Conservation (phyloP, 257 asterid species). For the Cordia subcordata region DNA sequence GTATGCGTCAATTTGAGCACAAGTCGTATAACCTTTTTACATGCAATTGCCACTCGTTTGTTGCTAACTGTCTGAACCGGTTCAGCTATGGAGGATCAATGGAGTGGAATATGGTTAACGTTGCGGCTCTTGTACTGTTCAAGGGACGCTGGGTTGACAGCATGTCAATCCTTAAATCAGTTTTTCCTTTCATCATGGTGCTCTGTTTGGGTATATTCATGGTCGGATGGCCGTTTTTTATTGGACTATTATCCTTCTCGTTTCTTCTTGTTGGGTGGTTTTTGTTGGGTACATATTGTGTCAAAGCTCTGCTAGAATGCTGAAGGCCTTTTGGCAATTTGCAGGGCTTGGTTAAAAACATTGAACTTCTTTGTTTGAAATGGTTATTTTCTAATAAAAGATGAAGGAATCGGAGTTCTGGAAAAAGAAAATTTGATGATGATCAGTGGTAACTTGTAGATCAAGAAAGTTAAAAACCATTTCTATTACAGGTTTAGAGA, state of each 20-base stretch:
- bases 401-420: too few species aligned
- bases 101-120: conserved; percentile 84
- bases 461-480: too few species aligned
- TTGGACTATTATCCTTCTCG: conserved; percentile 59
- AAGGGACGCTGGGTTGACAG: conserved; percentile 75
- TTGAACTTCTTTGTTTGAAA: too few species aligned
- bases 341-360: too few species aligned
- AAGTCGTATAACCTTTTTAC: conserved; percentile 80
- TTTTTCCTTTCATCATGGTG: conserved; percentile 62
- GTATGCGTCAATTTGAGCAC: conserved; percentile 54
- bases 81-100: conserved; percentile 58
- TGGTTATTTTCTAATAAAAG: too few species aligned
- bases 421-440: too few species aligned
- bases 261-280: conserved; percentile 66
- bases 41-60: conserved; percentile 85
- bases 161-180: conserved; percentile 52
- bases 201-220: conserved; percentile 54
- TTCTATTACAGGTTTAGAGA: too few species aligned
- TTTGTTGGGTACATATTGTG: conserved; percentile 43
- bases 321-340: not conserved
- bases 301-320: conserved; percentile 49
- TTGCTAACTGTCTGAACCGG: conserved; percentile 70
- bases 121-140: conserved; percentile 55
- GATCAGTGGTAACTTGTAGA: too few species aligned
- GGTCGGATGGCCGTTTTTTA: conserved; percentile 84